phyloP scores from a whole-genome alignment of 169 alveolate genomes.

The Condylostoma magnum region DNA sequence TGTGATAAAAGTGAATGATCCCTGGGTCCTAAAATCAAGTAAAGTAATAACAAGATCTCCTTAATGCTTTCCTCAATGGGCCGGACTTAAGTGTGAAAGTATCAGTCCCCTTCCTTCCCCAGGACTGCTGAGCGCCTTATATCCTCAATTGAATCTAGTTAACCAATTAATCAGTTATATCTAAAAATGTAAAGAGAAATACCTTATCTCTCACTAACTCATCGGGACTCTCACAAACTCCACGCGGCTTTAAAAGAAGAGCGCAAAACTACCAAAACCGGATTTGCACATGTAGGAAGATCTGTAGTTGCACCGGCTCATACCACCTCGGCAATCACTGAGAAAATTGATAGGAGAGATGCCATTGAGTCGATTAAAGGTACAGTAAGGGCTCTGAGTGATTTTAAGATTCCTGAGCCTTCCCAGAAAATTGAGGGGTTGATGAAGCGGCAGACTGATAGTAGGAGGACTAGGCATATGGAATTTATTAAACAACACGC shows the following conservation, averaged over 20 bases:
- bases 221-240: background rate
- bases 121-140: too few relatives aligned
- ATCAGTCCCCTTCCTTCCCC: too few relatives aligned
- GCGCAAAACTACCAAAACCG: background rate
- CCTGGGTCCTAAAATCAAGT: too few relatives aligned
- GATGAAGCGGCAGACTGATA: constrained; percentile 23
- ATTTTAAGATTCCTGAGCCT: constrained; percentile 1
- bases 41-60: too few relatives aligned
- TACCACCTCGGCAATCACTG: background rate
- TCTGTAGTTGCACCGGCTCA: background rate
- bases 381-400: constrained; percentile 1
- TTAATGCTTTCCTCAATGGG: too few relatives aligned
- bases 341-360: background rate
- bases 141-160: too few relatives aligned
- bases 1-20: too few relatives aligned
- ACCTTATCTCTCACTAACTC: background rate
- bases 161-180: too few relatives aligned
- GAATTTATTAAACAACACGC: background rate
- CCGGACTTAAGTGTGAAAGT: too few relatives aligned
- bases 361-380: background rate
- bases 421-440: constrained; percentile 8
- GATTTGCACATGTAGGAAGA: background rate
- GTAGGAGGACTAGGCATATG: constrained; percentile 4
- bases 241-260: constrained; percentile 1
- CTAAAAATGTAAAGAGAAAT: too few relatives aligned